Base-by-base conservation (phyloP, 495 filamentous ascomycete genomes). In the Neurospora sp. region DNA sequence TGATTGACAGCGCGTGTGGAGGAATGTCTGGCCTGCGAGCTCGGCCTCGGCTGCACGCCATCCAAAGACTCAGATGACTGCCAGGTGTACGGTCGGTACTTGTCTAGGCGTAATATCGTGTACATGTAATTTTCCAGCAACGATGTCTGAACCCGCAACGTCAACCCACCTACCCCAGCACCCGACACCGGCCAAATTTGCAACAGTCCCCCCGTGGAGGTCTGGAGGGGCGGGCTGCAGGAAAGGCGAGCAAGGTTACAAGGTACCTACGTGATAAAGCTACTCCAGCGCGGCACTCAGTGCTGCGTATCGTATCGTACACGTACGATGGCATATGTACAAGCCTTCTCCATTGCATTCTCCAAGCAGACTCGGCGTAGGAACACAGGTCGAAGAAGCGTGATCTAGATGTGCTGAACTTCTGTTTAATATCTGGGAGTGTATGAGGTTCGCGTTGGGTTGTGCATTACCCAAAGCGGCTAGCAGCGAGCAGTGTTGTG, bases 221-320 rank as follows among this genome's bases (percentile, higher is more conserved):
- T 42, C 14, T 46, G 70, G 59, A 71, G 74, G 73, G 73, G 73
- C 39, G 59, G 75, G 76, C 70, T 75, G 76, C 75, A 76, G 72
- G 61, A 59, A 14, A 7, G 20, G 48, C 46, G 46, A 53, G 10
- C 10, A 59, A 27, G 48, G 48, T 14, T 14, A 59, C 48, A 27
- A 27, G 20, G 20, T 53, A 53, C 46, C 46, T 53, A 53, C 46
- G 35, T 37, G 35, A 59, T 27, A 22, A 66, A 66, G 27, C 18
- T 35, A 66, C 53, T 66, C 27, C 3, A 61, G 53, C 71, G 42
- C 72, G 68, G 71, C 40, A 66, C 22, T 69, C 14, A 31, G 10
- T 40, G 69, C 18, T 59, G 11, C 27, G 44, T 35, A 61, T 71
- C 20, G 69, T 31, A 70, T 70, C 18, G 42, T 31, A 41, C 22